Conservation (phyloP, 1,284 basidiomycete species). For the Microbotryum scabiosae region DNA sequence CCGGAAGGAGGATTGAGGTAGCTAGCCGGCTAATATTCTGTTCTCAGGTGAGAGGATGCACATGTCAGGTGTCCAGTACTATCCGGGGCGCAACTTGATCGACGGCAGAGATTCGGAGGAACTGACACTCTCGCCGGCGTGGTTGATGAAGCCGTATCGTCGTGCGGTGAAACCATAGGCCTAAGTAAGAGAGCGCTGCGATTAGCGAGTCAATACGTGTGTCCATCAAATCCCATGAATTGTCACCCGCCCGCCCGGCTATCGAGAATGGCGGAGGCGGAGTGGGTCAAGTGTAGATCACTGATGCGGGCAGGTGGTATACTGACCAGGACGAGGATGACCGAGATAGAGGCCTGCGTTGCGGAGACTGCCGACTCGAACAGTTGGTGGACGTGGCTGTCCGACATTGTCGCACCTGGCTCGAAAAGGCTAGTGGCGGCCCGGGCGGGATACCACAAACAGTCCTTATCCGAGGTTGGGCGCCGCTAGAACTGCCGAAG, state of each 20-base stretch:
- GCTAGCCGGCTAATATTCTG: constrained; percentile 37
- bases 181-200: no score
- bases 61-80: background rate
- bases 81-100: background rate
- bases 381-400: background rate
- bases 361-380: background rate
- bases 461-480: no score
- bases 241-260: no score
- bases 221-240: no score
- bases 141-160: constrained; percentile 29
- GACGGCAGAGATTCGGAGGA: background rate
- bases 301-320: no score
- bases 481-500: no score
- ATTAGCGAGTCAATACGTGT: no score
- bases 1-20: constrained; percentile 38
- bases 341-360: constrained; percentile 34
- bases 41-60: background rate
- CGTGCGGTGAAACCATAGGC: constrained; percentile 35
- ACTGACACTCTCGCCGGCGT: constrained; percentile 35
- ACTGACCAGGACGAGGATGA: constrained; percentile 36
- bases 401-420: background rate
- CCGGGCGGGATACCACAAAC: no score
- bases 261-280: no score
- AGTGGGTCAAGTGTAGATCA: no score
- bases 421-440: no score